A percentile compares a stretch with the other conserved stretches of the same genome.
These are phyloP conservation scores for Pholiota microspora DNA, from an alignment of 768 basidiomycete species.

Conservation along the genomic window DNA sequence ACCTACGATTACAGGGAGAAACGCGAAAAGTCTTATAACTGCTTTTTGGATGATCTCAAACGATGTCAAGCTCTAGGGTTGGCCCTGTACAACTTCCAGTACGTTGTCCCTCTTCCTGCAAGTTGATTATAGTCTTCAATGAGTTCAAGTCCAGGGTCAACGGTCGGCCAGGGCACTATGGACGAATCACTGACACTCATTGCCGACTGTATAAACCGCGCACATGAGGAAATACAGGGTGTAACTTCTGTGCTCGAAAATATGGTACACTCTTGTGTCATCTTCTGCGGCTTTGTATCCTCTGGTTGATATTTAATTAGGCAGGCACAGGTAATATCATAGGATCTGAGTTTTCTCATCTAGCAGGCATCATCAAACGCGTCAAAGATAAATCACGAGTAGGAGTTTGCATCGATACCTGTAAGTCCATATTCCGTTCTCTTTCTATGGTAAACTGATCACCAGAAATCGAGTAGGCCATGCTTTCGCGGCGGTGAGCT, in stretches of 20 bases:
- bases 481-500: slow-evolving; percentile 69
- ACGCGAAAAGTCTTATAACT: slow-evolving; percentile 68
- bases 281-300: background rate
- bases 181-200: slow-evolving; percentile 63
- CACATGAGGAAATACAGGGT: slow-evolving; percentile 54
- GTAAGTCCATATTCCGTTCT: slow-evolving; percentile 33
- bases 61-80: slow-evolving; percentile 78
- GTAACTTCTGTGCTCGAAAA: slow-evolving; percentile 77
- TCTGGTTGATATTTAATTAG: slow-evolving; percentile 35
- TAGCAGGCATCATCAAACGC: slow-evolving; percentile 63
- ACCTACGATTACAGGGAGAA: slow-evolving; percentile 44
- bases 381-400: slow-evolving; percentile 75
- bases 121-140: no score
- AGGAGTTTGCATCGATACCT: slow-evolving; percentile 86
- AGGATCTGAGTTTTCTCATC: slow-evolving; percentile 66
- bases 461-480: slow-evolving; percentile 47
- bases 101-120: background rate
- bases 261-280: slow-evolving; percentile 52
- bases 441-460: background rate
- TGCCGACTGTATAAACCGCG: slow-evolving; percentile 72
- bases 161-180: slow-evolving; percentile 64
- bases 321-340: slow-evolving; percentile 80
- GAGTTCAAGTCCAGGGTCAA: slow-evolving; percentile 66
- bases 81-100: slow-evolving; percentile 17
- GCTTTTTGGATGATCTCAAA: slow-evolving; percentile 80